Evolutionary conservation across 2,329 filamentous ascomycete species (phyloP).

Genomic region (Ophiostoma tasmaniense): DNA sequence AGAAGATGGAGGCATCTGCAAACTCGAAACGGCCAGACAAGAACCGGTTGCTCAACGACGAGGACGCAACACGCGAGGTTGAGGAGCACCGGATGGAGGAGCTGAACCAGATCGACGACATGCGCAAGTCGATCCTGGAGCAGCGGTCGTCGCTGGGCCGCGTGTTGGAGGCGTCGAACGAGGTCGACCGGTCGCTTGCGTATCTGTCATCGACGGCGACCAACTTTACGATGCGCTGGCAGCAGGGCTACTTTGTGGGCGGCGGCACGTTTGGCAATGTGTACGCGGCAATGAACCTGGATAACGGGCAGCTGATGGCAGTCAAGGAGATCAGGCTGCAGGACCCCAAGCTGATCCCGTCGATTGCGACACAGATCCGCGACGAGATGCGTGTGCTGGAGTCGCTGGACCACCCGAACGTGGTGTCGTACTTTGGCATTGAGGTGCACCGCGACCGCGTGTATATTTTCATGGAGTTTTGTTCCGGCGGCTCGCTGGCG

Average conservation of each 20-base stretch:
- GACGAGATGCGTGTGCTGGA: conserved; percentile 97
- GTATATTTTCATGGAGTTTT: conserved; percentile 99
- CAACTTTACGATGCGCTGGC: conserved; percentile 93
- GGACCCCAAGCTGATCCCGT: conserved; percentile 91
- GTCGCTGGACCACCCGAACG: conserved; percentile 91
- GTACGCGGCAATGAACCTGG: conserved; percentile 93
- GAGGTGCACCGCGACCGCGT: conserved; percentile 97
- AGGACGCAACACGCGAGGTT: conserved; percentile 70
- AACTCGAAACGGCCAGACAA: conserved; percentile 69
- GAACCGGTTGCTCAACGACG: conserved; percentile 63
- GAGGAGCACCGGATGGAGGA: conserved; percentile 66
- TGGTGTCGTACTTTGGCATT: conserved; percentile 95
- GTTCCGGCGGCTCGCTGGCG: conserved; percentile 86
- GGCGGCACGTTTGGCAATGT: conserved; percentile 96
- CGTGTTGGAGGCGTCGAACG: conserved; percentile 88
- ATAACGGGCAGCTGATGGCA: conserved; percentile 93
- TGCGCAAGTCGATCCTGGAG: conserved; percentile 68
- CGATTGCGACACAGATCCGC: conserved; percentile 84
- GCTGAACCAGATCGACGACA: conserved; percentile 67
- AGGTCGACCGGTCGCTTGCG: conserved; percentile 89
- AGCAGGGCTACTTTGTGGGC: conserved; percentile 96
- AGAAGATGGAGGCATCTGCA: conserved; percentile 74
- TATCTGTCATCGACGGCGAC: conserved; percentile 90
- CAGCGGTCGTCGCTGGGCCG: conserved; percentile 82
- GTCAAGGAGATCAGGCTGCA: conserved; percentile 97